Base-by-base conservation (phyloP, 208 protist genomes). In the Crithidia mellificae region DNA sequence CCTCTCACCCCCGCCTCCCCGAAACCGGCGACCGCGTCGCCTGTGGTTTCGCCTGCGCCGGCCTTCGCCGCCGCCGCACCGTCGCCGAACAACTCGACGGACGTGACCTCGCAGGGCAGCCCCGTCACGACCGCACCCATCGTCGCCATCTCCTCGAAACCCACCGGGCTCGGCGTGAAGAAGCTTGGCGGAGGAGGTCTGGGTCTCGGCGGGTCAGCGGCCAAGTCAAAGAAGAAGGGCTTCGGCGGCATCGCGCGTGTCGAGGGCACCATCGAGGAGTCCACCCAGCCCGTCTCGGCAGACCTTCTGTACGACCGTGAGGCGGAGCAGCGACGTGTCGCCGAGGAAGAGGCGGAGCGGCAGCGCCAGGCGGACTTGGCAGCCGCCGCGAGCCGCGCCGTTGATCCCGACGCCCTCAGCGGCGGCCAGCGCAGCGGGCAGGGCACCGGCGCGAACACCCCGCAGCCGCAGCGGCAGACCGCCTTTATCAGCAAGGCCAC, bases 271-370 rank as follows among this genome's bases (percentile, higher is more conserved):
- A 68, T 91, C 34, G 78, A 77, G 19, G 84, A 88, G 68, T 78
- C 74, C 27, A 81, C 69, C 27, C 63, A 80, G 47, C 77, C 82
- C 14, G 85, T 94, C 53, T 78, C 85, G 2, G 61, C 72, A 12
- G 72, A 75, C 14, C 72, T 90, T 36, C 70, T 94, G n/a, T 83
- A 85, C 65, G 66, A 71, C 62, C 73, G 62, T 20, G 70, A 76
- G 56, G 63, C 70, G n/a, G 70, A 76, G 63, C 63, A 76, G 56
- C 70, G 54, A 20, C 62, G 63, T 41, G 55, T 46, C 20, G 63
- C 63, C 4, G 83, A 92, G 38, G 75, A 72, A 43, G 66, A 68
- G 62, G 36, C 47, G 55, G 66, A 78, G 66, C 59, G 66, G 9
- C 73, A 52, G 39, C 61, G 58, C 19, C 66, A 68, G 54, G 74